Conservation (phyloP, 2,329 filamentous ascomycete species). For the Fusarium hostae region DNA sequence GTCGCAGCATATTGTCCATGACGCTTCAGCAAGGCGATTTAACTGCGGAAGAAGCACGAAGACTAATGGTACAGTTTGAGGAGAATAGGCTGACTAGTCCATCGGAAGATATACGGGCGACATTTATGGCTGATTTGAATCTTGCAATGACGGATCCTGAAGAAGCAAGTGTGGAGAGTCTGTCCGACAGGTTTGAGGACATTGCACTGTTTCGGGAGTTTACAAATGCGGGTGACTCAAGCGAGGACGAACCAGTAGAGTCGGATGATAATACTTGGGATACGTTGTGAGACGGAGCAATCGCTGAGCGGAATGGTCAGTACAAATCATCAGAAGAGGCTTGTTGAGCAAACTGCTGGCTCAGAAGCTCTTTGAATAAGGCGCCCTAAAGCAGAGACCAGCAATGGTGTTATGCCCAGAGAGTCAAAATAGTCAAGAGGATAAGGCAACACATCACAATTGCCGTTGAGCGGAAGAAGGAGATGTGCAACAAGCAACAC, state of each 20-base stretch:
- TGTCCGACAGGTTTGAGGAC: slow-evolving; percentile 50
- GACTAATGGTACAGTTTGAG: slow-evolving; percentile 47
- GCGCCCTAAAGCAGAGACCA: neutral
- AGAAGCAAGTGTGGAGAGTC: slow-evolving; percentile 48
- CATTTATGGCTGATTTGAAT: slow-evolving; percentile 53
- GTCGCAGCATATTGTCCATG: slow-evolving; percentile 51
- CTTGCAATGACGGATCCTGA: slow-evolving; percentile 50
- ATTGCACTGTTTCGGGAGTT: slow-evolving; percentile 51
- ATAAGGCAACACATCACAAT: neutral
- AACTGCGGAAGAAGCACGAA: slow-evolving; percentile 40
- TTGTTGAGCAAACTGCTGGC: neutral
- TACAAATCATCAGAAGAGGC: neutral
- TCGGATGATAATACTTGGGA: slow-evolving; percentile 18
- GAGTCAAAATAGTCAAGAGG: neutral
- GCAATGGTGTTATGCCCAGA: neutral
- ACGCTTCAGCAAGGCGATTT: slow-evolving; percentile 49
- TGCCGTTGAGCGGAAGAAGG: neutral
- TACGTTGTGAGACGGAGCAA: neutral
- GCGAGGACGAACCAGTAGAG: slow-evolving; percentile 21
- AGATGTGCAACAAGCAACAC: neutral
- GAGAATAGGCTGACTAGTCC: slow-evolving; percentile 34
- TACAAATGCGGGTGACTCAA: slow-evolving; percentile 16
- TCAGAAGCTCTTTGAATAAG: neutral
- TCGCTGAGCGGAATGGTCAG: neutral
- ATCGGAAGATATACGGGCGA: slow-evolving; percentile 46